A percentile compares a stretch with the other conserved stretches of the same genome.
Evolutionary conservation across 129 eudicot species (phyloP).

Genomic region (Ambrosia artemisiifolia): DNA sequence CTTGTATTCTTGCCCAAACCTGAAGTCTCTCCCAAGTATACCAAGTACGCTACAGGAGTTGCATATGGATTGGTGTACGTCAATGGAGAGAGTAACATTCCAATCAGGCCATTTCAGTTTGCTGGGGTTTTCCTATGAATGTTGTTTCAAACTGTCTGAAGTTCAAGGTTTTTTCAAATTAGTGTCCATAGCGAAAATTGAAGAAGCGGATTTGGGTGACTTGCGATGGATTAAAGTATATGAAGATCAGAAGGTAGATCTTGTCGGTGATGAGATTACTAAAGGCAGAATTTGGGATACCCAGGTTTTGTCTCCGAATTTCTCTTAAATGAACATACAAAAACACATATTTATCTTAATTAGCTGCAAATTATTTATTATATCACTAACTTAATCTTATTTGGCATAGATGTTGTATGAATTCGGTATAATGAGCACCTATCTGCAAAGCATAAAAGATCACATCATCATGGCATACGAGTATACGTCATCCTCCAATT

Average conservation of each 20-base stretch:
- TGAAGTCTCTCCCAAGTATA: constrained; percentile 6
- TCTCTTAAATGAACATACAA: not conserved
- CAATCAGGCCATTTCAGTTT: constrained; percentile 2
- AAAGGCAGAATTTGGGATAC: not conserved
- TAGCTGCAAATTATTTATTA: not conserved
- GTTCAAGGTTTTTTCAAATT: constrained; percentile 10
- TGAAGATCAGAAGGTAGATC: not conserved
- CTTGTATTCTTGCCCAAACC: not conserved
- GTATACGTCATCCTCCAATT: not conserved
- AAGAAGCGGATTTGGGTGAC: not conserved
- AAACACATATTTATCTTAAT: not conserved
- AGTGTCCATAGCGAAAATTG: not conserved
- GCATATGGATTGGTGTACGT: not conserved
- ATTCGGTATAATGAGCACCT: constrained; percentile 21
- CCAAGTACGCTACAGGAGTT: constrained; percentile 9
- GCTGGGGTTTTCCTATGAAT: not conserved
- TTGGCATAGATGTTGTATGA: constrained; percentile 21
- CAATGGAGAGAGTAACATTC: constrained; percentile 9
- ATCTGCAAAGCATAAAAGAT: not conserved
- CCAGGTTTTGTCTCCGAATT: not conserved
- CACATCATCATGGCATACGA: not conserved
- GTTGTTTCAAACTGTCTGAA: constrained; percentile 4
- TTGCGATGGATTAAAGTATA: constrained; percentile 13
- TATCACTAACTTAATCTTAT: not conserved
- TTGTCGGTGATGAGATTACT: not conserved